Conservation (phyloP, 225 moss, liverwort and hornwort species). For the Marchantia polymorpha region DNA sequence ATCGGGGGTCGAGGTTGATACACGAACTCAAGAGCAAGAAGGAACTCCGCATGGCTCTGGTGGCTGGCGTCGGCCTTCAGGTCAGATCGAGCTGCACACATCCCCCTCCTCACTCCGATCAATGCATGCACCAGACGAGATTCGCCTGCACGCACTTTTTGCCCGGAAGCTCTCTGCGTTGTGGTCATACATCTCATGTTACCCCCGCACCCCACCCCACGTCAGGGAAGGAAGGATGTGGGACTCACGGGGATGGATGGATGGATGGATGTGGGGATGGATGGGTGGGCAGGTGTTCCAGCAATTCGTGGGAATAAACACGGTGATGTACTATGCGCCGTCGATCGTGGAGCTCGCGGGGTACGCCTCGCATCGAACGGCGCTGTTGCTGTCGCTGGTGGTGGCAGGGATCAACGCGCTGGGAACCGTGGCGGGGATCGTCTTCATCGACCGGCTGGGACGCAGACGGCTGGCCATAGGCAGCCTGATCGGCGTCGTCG, state of each 20-base stretch:
- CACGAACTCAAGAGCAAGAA: slow-evolving; percentile 49
- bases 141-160: not conserved
- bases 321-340: slow-evolving; percentile 96
- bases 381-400: slow-evolving; percentile 64
- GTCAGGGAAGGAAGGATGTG: no score
- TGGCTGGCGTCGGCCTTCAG: slow-evolving; percentile 87
- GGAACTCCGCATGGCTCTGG: slow-evolving; percentile 71
- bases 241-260: no score
- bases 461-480: slow-evolving; percentile 66
- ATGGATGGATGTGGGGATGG: not conserved
- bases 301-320: slow-evolving; percentile 91
- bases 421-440: slow-evolving; percentile 57
- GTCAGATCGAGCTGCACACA: slow-evolving; percentile 26
- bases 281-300: slow-evolving; percentile 63
- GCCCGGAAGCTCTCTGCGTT: no score
- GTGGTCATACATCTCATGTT: no score
- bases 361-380: slow-evolving; percentile 75
- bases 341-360: slow-evolving; percentile 89
- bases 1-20: slow-evolving; percentile 29
- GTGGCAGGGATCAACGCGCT: slow-evolving; percentile 72
- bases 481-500: slow-evolving; percentile 65
- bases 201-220: no score
- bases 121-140: not conserved
- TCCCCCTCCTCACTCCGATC: slow-evolving; percentile 50
- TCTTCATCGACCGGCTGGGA: slow-evolving; percentile 72